Evolutionary conservation across 345 rosid genomes (phyloP), one percentile per base, ranked within the genome.

Genomic region (Populus alba): DNA sequence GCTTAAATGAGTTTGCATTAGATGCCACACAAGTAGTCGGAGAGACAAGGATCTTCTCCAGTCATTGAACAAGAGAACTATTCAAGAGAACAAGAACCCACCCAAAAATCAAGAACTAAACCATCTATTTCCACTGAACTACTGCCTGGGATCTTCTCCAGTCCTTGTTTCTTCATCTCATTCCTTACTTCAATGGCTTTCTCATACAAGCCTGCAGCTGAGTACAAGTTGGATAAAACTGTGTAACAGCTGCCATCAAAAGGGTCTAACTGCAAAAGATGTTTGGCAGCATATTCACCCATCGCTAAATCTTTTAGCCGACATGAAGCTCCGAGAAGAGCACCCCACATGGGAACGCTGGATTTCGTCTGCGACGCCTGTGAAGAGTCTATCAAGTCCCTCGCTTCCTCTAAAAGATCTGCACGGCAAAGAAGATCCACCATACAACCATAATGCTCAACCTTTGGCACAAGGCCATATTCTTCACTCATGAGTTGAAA

Each of bases 401-500:
- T 33, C 11, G 78, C 72, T 66, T 75, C 72, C 37, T 66, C 63
- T 71, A 66, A 66, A 47, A 66, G 47, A 75, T 75, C 65, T 29
- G 65, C 71, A 2, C 51, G 72, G 72, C 78, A 22, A 7, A 47
- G 71, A 53, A 75, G 71, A 33, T 75, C 71, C 6, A 75, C 71
- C 22, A 47, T 29, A 33, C 72, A 75, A 17, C 67, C 79, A 6
- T 53, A 68, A 38, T 53, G 79, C 27, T 37, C 71, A 23, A 33
- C 31, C 77, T 65, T 80, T 66, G 91, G 91, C 82, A 78, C 79
- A 74, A 87, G 29, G 31, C 85, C 85, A 67, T 83, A 85, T 63
- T 79, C 81, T 66, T 75, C 74, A 70, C 73, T 74, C 90, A 86
- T 87, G 45, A 77, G 78, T 53, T 81, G 86, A 68, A 87, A 86